Conservation (phyloP, 805 yeast genomes). For the Debaryomyces prosopidis region DNA sequence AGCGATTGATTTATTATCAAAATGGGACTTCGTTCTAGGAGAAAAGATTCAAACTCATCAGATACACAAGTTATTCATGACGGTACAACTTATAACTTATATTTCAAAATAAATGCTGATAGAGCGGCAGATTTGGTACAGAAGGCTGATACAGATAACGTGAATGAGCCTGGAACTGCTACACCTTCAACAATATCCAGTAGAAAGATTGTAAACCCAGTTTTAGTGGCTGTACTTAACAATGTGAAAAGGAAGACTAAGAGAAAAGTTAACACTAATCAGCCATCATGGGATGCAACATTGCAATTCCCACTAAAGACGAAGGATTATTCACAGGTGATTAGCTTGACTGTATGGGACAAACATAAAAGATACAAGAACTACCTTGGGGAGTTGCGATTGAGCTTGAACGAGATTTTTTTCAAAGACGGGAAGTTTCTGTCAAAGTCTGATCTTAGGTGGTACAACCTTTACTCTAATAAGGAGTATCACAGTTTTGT, state of each 20-base stretch:
- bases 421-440: constrained; percentile 9
- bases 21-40: not conserved
- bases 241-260: constrained; percentile 26
- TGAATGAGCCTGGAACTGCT: not conserved
- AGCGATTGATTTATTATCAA: not conserved
- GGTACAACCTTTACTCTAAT: constrained; percentile 48
- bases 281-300: constrained; percentile 43
- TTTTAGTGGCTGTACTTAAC: constrained; percentile 37
- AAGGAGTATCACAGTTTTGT: constrained; percentile 41
- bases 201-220: constrained; percentile 32
- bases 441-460: constrained; percentile 32
- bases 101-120: constrained; percentile 33
- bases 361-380: constrained; percentile 35
- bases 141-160: not conserved
- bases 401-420: constrained; percentile 31
- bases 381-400: constrained; percentile 42
- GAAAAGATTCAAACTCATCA: not conserved
- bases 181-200: constrained; percentile 1
- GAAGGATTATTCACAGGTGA: constrained; percentile 28
- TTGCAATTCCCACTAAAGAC: constrained; percentile 29
- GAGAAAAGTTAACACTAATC: constrained; percentile 30
- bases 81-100: constrained; percentile 13
- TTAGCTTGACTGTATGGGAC: constrained; percentile 41
- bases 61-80: not conserved
- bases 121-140: constrained; percentile 41